Percentiles rank a stretch among this genome's conserved stretches.
phyloP scores from a whole-genome alignment of 2,329 filamentous ascomycete genomes.

The Fusarium tjaetaba region DNA sequence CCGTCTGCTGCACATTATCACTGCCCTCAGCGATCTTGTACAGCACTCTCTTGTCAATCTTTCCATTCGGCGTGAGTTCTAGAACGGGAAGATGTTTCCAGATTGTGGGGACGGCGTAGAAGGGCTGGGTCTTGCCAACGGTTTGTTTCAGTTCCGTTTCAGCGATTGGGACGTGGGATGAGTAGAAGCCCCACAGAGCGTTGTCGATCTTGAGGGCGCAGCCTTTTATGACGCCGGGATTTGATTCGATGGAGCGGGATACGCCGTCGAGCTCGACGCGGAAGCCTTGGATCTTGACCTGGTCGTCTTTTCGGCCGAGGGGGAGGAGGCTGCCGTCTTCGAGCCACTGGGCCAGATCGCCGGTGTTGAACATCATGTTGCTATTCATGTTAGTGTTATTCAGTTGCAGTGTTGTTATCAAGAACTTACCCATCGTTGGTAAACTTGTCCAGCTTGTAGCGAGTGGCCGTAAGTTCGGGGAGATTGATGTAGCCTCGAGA shows the following conservation, averaged over 20 bases:
- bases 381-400: constrained; percentile 34
- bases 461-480: not conserved
- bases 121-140: constrained; percentile 8
- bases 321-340: constrained; percentile 29
- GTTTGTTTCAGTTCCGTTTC: constrained; percentile 14
- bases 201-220: constrained; percentile 23
- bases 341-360: constrained; percentile 21
- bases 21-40: constrained; percentile 1
- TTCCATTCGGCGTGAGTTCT: constrained; percentile 28
- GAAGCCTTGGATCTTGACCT: constrained; percentile 29
- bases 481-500: constrained; percentile 26
- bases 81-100: constrained; percentile 21
- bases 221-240: not conserved
- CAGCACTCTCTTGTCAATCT: constrained; percentile 18
- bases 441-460: constrained; percentile 41
- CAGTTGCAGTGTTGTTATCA: accelerated
- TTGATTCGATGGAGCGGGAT: constrained; percentile 12
- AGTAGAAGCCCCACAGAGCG: constrained; percentile 20
- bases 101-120: constrained; percentile 24
- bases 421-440: constrained; percentile 10
- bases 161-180: constrained; percentile 3
- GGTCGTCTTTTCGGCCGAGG: constrained; percentile 32
- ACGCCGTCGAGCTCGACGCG: constrained; percentile 21
- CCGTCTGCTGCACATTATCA: accelerated
- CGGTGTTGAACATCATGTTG: constrained; percentile 44